A percentile compares a stretch with the other conserved stretches of the same genome.
Conservation (phyloP, 257 asterid species). For the Oldenlandia corymbosa region DNA sequence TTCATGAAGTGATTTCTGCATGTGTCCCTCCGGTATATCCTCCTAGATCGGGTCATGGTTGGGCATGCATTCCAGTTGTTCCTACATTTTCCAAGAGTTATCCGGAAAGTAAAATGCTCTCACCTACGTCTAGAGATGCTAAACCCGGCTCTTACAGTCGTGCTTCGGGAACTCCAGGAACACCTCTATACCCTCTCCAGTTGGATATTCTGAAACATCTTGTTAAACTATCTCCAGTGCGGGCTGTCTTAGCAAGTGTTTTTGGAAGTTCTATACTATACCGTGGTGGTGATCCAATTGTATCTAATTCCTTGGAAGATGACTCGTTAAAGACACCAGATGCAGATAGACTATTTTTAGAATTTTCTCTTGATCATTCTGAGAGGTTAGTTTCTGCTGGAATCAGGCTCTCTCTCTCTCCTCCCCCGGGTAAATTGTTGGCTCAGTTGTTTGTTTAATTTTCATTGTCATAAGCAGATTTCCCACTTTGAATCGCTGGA, state of each 20-base stretch:
- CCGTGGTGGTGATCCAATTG: conserved; percentile 65
- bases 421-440: conserved; percentile 11
- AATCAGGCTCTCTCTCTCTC: background rate
- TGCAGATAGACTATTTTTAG: conserved; percentile 72
- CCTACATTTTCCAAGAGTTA: conserved; percentile 62
- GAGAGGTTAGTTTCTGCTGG: conserved; percentile 69
- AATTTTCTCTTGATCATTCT: conserved; percentile 92
- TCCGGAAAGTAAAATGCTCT: conserved; percentile 55
- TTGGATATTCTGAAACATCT: conserved; percentile 93
- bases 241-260: conserved; percentile 96
- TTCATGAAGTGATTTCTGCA: conserved; percentile 92
- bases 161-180: conserved; percentile 84
- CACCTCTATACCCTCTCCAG: conserved; percentile 83
- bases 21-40: conserved; percentile 99
- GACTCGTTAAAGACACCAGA: conserved; percentile 58
- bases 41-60: conserved; percentile 92
- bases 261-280: conserved; percentile 90
- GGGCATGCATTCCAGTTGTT: conserved; percentile 96
- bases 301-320: conserved; percentile 63
- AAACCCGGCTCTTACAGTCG: conserved; percentile 77
- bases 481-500: conserved; percentile 97
- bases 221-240: conserved; percentile 79
- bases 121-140: conserved; percentile 81
- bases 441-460: conserved; percentile 16
- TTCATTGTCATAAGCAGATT: conserved; percentile 49